phyloP scores from a whole-genome alignment of 306 rosid genomes.

The Casuarina equisetifolia region DNA sequence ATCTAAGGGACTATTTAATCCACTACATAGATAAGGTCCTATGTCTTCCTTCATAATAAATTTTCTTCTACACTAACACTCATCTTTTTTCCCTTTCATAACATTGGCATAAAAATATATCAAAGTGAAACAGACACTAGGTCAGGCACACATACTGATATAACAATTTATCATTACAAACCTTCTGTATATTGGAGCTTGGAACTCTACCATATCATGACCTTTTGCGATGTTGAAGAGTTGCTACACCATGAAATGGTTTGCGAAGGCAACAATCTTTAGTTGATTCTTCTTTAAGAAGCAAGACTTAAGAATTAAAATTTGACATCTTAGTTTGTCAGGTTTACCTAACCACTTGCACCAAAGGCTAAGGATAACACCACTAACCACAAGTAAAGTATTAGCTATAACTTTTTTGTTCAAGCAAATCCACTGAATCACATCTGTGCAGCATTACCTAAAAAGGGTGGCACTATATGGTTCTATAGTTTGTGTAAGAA shows the following conservation, averaged over 20 bases:
- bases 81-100: too few species aligned
- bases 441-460: conserved; percentile 3
- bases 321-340: not conserved
- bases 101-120: too few species aligned
- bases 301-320: not conserved
- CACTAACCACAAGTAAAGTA: conserved; percentile 11
- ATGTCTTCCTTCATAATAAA: not conserved
- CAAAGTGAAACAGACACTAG: too few species aligned
- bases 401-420: conserved; percentile 1
- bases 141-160: too few species aligned
- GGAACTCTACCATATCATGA: too few species aligned
- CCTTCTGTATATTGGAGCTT: too few species aligned
- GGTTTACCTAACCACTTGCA: conserved; percentile 14
- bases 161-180: too few species aligned
- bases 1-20: not conserved
- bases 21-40: not conserved
- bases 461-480: not conserved
- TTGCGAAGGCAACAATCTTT: not conserved
- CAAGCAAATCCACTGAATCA: not conserved
- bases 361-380: conserved; percentile 9
- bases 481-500: not conserved
- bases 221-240: too few species aligned
- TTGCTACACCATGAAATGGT: conserved; percentile 5
- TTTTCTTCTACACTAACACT: not conserved
- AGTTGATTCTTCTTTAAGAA: not conserved